A percentile compares a stretch with the other conserved stretches of the same genome.
These are phyloP conservation scores for Quercus wislizeni DNA, from an alignment of 306 rosid genomes.

Conservation along the genomic window DNA sequence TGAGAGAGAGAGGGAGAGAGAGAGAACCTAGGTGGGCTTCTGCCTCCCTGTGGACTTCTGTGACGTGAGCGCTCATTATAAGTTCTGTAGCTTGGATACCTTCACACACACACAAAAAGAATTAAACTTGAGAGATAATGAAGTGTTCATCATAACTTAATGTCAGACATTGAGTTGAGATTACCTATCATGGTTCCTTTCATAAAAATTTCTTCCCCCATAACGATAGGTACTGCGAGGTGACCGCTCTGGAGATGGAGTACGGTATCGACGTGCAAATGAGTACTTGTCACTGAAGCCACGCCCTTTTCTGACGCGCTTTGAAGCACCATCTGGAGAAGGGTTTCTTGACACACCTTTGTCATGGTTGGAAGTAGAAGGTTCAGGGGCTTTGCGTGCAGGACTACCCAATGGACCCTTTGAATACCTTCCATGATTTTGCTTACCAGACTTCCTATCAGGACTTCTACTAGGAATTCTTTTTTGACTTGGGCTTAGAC, in stretches of 20 bases:
- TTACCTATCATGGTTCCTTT: conserved; percentile 76
- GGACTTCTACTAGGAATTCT: conserved; percentile 39
- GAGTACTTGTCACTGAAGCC: conserved; percentile 92
- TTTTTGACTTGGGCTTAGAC: conserved; percentile 38
- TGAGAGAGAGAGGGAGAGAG: conserved; percentile 11
- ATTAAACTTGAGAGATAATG: conserved; percentile 12
- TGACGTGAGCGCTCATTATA: conserved; percentile 56
- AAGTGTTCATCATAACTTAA: conserved; percentile 8
- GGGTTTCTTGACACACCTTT: conserved; percentile 64
- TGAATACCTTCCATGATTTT: conserved; percentile 33
- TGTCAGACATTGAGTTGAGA: conserved; percentile 9
- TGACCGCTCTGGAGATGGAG: conserved; percentile 85
- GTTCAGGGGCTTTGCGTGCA: conserved; percentile 42
- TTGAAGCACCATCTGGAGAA: conserved; percentile 75
- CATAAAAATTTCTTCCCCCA: conserved; percentile 55
- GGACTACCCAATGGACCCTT: conserved; percentile 43
- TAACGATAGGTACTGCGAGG: conserved; percentile 38
- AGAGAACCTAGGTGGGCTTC: conserved; percentile 74
- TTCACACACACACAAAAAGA: conserved; percentile 40
- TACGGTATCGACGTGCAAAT: conserved; percentile 85
- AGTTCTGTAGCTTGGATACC: conserved; percentile 63
- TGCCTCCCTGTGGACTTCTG: conserved; percentile 67
- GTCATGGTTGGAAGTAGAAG: conserved; percentile 42
- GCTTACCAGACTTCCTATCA: conserved; percentile 35
- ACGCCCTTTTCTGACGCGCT: conserved; percentile 93